Evolutionary conservation across 495 filamentous ascomycete genomes (phyloP).

Genomic region (Eremomyces bilateralis): DNA sequence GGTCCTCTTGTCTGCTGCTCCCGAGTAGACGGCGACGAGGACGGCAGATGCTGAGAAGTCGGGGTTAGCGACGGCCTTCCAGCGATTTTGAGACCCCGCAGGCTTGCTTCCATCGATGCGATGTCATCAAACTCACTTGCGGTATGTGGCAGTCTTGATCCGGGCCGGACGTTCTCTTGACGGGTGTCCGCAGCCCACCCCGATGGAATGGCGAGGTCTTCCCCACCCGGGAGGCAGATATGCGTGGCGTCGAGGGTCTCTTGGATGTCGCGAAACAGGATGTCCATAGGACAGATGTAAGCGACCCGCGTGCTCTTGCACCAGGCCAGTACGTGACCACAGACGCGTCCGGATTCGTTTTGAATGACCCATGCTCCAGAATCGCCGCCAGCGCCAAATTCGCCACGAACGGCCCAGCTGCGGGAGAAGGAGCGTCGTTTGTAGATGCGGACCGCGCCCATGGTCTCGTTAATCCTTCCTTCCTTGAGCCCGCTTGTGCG

Average conservation of each 20-base stretch:
- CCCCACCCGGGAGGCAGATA: slow-evolving; percentile 29
- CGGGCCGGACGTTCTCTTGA: no score
- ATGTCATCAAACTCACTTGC: no score
- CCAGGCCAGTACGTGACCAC: slow-evolving; percentile 80
- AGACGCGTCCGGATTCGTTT: slow-evolving; percentile 53
- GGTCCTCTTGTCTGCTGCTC: no score
- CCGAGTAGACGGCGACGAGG: no score
- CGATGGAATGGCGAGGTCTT: background rate
- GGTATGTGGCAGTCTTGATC: no score
- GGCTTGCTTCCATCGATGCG: no score
- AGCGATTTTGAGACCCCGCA: no score
- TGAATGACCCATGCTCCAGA: slow-evolving; percentile 88
- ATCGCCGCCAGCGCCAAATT: slow-evolving; percentile 66
- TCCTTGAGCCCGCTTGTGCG: slow-evolving; percentile 68
- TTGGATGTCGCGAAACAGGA: slow-evolving; percentile 66
- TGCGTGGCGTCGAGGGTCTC: slow-evolving; percentile 39
- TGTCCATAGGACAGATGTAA: slow-evolving; percentile 89
- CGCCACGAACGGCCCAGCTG: slow-evolving; percentile 58
- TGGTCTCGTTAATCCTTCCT: slow-evolving; percentile 48
- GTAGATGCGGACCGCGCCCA: slow-evolving; percentile 64
- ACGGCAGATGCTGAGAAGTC: no score
- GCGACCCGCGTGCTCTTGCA: slow-evolving; percentile 50
- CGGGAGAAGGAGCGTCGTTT: slow-evolving; percentile 60
- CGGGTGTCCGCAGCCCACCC: no score
- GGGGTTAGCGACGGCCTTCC: no score